These are phyloP conservation scores for Cymbidium sinense DNA, from an alignment of 106 monocot genomes.

Conservation along the genomic window DNA sequence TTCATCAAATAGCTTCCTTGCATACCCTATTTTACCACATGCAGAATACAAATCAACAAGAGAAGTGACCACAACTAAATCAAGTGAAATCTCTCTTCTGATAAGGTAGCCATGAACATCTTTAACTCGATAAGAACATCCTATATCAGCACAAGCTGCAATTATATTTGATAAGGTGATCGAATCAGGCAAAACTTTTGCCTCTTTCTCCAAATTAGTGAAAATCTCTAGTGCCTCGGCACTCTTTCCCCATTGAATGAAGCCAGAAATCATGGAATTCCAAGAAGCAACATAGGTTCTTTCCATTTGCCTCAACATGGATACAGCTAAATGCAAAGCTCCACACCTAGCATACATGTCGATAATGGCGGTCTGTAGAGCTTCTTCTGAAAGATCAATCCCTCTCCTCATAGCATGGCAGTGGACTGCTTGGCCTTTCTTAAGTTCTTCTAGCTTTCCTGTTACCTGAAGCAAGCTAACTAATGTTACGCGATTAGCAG, in stretches of 20 bases:
- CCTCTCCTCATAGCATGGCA: conserved; percentile 55
- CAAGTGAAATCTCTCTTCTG: conserved; percentile 40
- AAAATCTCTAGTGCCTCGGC: conserved; percentile 34
- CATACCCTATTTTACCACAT: conserved; percentile 19
- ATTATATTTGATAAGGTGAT: conserved; percentile 53
- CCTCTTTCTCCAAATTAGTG: conserved; percentile 29
- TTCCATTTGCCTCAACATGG: conserved; percentile 21
- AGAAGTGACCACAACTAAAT: conserved; percentile 41
- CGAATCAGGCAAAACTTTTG: conserved; percentile 36
- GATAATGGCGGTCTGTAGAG: conserved; percentile 44
- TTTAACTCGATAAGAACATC: conserved; percentile 13
- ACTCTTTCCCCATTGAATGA: conserved; percentile 27
- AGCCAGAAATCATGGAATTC: conserved; percentile 50
- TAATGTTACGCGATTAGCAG: conserved; percentile 52
- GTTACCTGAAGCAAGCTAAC: conserved; percentile 61
- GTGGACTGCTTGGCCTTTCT: conserved; percentile 40
- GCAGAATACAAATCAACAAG: conserved; percentile 47
- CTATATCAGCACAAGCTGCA: conserved; percentile 41
- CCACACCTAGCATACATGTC: conserved; percentile 51
- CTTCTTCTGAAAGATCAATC: conserved; percentile 43
- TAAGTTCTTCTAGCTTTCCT: conserved; percentile 26
- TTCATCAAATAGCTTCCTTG: conserved; percentile 38
- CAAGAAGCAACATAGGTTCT: conserved; percentile 35
- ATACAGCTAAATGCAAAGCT: conserved; percentile 12
- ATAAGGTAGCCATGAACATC: conserved; percentile 41